Evolutionary conservation across 352 stramenopile genomes (phyloP).

Genomic region (Discostella stelligera): DNA sequence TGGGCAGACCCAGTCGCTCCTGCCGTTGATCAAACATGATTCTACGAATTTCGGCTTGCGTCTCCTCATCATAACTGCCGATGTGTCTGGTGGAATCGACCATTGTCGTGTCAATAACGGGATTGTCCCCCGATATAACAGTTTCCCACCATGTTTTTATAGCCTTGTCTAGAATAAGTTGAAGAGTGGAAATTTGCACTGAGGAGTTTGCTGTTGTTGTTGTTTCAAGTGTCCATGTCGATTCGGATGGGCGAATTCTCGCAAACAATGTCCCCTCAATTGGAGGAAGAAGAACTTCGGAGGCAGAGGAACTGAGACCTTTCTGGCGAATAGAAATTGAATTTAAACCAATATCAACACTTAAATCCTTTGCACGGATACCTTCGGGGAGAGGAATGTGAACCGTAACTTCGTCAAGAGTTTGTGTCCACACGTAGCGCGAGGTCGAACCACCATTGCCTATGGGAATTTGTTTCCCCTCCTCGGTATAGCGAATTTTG

Average conservation of each 20-base stretch:
- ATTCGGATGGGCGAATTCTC: conserved; percentile 66
- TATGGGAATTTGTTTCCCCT: conserved; percentile 85
- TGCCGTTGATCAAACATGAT: conserved; percentile 84
- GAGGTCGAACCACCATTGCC: conserved; percentile 84
- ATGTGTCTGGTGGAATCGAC: conserved; percentile 81
- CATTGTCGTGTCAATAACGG: conserved; percentile 79
- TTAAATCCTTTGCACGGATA: conserved; percentile 78
- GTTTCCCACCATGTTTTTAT: conserved; percentile 78
- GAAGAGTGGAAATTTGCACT: conserved; percentile 27
- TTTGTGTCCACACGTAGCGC: conserved; percentile 86
- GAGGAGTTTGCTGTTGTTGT: conserved; percentile 32
- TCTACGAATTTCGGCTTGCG: conserved; percentile 80
- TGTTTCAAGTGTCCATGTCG: conserved; percentile 77
- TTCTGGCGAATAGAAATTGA: conserved; percentile 71
- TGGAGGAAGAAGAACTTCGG: conserved; percentile 25
- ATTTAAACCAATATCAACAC: conserved; percentile 69
- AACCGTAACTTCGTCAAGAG: conserved; percentile 83
- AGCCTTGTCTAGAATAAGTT: conserved; percentile 79
- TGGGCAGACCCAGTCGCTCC: conserved; percentile 53
- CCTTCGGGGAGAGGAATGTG: conserved; percentile 68
- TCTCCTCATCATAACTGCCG: conserved; percentile 81
- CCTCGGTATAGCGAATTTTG: conserved; percentile 71
- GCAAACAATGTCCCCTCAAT: conserved; percentile 65
- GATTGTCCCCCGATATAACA: conserved; percentile 64
- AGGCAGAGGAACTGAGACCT: conserved; percentile 12